Evolutionary conservation across 2,329 filamentous ascomycete genomes (phyloP), one percentile per base, ranked within the genome.

Genomic region (Alternaria sp.): DNA sequence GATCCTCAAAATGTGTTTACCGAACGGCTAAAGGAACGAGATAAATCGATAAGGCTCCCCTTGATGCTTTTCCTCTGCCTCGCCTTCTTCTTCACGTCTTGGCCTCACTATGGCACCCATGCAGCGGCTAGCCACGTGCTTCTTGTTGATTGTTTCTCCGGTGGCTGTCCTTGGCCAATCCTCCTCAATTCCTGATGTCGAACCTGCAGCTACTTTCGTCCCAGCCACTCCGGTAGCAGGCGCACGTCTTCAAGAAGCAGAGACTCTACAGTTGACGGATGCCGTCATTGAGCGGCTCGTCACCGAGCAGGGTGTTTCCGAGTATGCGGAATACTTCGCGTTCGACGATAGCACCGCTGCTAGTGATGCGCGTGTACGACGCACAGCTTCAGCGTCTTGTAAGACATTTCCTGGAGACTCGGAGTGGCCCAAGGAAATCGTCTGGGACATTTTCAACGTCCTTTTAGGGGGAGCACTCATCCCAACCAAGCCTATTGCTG

Each of bases 401-500:
- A 71, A 65, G 41, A 65, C 62, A 0, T 71, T 58, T 48, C 66
- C 66, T 3, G 64, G 61, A 2, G 67, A 71, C 30, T 5, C 38
- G 2, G 36, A 24, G 11, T 71, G 66, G 67, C 69, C 69, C 2
- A 49, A 51, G 5, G 24, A 55, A 4, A 8, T 5, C 1, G 34
- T 56, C 12, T 71, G 69, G 69, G 42, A 64, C 16, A 18, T 62
- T 6, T 61, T 71, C 51, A 51, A 71, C 28, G 18, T 30, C 2
- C 46, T 65, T 5, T 51, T 71, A 2, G 62, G 57, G 1, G 64
- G 63, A n/a, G 54, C 55, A 12, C 47, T 71, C 42, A 65, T 67
- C n/a, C 49, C 52, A 11, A 68, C 64, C 0, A 49, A 67, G 8
- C 69, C 69, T 4, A 53, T 66, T 22, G 66, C 65, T 20, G 57